Conservation (phyloP, 352 stramenopile genomes). For the Globisporangium canariense region DNA sequence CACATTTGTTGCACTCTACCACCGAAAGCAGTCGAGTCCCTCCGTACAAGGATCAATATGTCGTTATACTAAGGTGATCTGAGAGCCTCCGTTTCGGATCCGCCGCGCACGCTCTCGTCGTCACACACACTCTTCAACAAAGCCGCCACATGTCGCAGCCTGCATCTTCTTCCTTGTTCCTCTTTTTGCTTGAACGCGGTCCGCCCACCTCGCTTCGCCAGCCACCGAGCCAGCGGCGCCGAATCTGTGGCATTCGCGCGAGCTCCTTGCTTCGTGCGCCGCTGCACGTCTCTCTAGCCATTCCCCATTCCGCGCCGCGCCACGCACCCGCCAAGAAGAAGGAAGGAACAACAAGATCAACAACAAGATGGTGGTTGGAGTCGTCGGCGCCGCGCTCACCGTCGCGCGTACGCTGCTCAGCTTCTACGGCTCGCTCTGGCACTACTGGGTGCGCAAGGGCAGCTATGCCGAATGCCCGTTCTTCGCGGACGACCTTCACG, state of each 20-base stretch:
- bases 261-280: not conserved
- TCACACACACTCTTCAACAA: slow-evolving; percentile 6
- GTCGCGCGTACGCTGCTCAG: slow-evolving; percentile 48
- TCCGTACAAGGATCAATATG: not conserved
- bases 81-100: not conserved
- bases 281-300: not conserved
- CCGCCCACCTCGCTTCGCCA: not conserved
- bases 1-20: not conserved
- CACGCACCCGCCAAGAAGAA: slow-evolving; percentile 8
- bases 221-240: slow-evolving; percentile 1
- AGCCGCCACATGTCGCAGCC: slow-evolving; percentile 3
- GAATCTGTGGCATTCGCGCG: slow-evolving; percentile 1
- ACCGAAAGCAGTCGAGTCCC: too few species aligned
- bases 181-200: not conserved
- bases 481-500: slow-evolving; percentile 73
- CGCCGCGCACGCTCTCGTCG: not conserved
- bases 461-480: slow-evolving; percentile 76
- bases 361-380: slow-evolving; percentile 27
- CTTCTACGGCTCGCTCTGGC: slow-evolving; percentile 75
- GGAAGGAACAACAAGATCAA: not conserved
- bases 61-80: not conserved
- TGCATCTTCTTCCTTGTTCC: slow-evolving; percentile 6
- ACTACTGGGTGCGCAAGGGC: slow-evolving; percentile 79
- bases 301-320: slow-evolving; percentile 12
- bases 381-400: slow-evolving; percentile 23